phyloP scores from a whole-genome alignment of 148 eudicot genomes.

The Heliosperma pusillum region DNA sequence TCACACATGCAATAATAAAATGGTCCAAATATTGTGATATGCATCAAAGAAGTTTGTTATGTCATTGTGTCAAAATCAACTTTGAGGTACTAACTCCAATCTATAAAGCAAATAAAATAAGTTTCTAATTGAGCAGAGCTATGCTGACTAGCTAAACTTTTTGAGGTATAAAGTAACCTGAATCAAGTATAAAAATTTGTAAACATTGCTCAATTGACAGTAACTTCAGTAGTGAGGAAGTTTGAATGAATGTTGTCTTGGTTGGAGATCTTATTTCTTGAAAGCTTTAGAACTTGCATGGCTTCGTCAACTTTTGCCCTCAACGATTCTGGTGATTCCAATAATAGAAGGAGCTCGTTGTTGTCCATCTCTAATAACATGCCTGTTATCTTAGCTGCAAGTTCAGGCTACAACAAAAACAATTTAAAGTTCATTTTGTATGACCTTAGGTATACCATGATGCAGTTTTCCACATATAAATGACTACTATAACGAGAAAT shows the following conservation, averaged over 20 bases:
- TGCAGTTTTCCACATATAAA: no score
- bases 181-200: no score
- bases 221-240: slow-evolving; percentile 45
- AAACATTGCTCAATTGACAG: slow-evolving; percentile 38
- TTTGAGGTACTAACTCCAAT: no score
- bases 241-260: slow-evolving; percentile 42
- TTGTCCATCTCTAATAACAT: slow-evolving; percentile 93
- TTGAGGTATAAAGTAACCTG: background rate
- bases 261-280: slow-evolving; percentile 35
- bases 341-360: slow-evolving; percentile 47
- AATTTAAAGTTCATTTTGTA: no score
- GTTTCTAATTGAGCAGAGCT: no score
- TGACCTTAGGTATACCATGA: no score
- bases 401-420: slow-evolving; percentile 47
- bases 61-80: no score
- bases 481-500: no score
- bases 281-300: slow-evolving; percentile 51
- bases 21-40: background rate
- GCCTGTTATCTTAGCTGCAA: slow-evolving; percentile 74
- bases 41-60: background rate
- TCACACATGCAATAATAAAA: background rate
- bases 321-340: slow-evolving; percentile 65
- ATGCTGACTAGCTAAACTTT: background rate
- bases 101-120: no score
- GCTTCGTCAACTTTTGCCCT: slow-evolving; percentile 64